A percentile compares a stretch with the other conserved stretches of the same genome.
These are phyloP conservation scores for Colletotrichum sp. DNA, from an alignment of 2,329 filamentous ascomycete species.

Conservation along the genomic window DNA sequence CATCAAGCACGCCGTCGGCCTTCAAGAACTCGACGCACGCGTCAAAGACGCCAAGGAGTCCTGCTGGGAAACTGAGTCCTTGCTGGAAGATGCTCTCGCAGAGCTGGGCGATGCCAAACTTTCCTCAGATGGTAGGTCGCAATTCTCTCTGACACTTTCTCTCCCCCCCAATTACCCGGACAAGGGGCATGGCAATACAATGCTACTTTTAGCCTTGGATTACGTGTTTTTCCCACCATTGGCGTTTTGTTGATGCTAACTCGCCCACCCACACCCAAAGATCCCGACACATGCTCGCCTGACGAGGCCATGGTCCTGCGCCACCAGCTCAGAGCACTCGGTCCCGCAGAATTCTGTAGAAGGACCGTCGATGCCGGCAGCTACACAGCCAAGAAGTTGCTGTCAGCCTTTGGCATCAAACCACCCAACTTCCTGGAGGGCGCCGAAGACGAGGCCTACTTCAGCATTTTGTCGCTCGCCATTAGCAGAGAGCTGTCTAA, in stretches of 20 bases:
- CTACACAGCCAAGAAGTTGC: conserved; percentile 81
- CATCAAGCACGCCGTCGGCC: conserved; percentile 37
- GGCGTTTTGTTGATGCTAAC: conserved; percentile 10
- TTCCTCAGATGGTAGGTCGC: conserved; percentile 47
- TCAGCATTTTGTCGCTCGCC: conserved; percentile 75
- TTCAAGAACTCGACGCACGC: conserved; percentile 53
- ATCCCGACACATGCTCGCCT: conserved; percentile 63
- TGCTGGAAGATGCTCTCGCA: conserved; percentile 68
- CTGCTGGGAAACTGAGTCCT: conserved; percentile 66
- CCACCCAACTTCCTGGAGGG: conserved; percentile 78
- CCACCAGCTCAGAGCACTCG: conserved; percentile 74
- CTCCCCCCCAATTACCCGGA: not conserved
- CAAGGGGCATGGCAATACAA: conserved; percentile 10
- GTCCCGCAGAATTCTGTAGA: conserved; percentile 78
- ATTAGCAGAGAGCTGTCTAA: conserved; percentile 83
- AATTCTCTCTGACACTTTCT: conserved; percentile 7
- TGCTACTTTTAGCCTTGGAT: conserved; percentile 17
- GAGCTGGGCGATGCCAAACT: conserved; percentile 57
- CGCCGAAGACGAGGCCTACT: conserved; percentile 75
- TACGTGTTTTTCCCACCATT: not conserved
- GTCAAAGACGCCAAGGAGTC: conserved; percentile 57
- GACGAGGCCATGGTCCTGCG: conserved; percentile 74
- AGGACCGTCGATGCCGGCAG: conserved; percentile 71
- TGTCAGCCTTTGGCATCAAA: conserved; percentile 83
- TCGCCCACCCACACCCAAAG: conserved; percentile 24